Percentiles rank a stretch among this genome's conserved stretches.
Conservation (phyloP, 768 basidiomycete species). For the Leccinum variicolor region DNA sequence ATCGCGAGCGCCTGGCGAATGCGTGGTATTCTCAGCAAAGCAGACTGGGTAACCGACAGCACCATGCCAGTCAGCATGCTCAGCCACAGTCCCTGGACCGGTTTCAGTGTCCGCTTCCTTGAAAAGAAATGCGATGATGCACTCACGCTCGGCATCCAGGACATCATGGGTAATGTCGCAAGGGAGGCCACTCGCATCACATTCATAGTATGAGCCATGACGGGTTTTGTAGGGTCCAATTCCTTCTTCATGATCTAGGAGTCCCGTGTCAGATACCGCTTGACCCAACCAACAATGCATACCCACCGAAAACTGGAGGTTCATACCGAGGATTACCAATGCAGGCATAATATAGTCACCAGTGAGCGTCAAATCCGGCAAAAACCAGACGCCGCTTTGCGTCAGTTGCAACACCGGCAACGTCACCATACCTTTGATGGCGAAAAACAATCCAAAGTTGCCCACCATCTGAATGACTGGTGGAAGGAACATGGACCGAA, state of each 20-base stretch:
- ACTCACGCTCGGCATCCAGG: conserved; percentile 65
- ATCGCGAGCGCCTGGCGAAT: conserved; percentile 40
- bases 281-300: background rate
- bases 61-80: conserved; percentile 53
- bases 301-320: conserved; percentile 67
- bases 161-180: conserved; percentile 48
- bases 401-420: conserved; percentile 72
- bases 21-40: conserved; percentile 39
- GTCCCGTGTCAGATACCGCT: conserved; percentile 2
- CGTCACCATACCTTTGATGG: conserved; percentile 64
- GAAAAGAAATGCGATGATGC: background rate
- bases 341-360: conserved; percentile 74
- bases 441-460: conserved; percentile 82
- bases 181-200: conserved; percentile 57
- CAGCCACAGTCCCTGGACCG: conserved; percentile 50
- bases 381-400: conserved; percentile 67
- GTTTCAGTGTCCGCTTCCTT: background rate
- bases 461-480: conserved; percentile 72
- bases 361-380: conserved; percentile 81
- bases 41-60: conserved; percentile 45
- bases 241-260: conserved; percentile 47
- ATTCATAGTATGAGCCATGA: conserved; percentile 67
- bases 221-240: conserved; percentile 49
- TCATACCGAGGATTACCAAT: conserved; percentile 53
- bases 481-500: conserved; percentile 49